Evolutionary conservation across 768 basidiomycete species (phyloP).

Genomic region (Lactifluus piperatus): DNA sequence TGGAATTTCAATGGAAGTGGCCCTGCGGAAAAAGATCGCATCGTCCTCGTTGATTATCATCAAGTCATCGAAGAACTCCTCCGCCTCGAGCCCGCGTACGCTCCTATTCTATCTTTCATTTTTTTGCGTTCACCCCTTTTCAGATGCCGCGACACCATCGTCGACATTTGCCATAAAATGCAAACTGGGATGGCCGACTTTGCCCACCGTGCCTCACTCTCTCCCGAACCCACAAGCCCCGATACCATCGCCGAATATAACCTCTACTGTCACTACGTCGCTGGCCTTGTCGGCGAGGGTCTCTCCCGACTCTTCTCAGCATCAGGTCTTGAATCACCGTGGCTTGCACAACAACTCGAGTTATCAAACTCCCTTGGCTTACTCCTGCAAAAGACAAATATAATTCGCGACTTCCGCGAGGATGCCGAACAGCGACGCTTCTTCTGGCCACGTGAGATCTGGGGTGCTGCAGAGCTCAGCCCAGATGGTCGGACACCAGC

Average conservation of each 20-base stretch:
- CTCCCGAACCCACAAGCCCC: constrained; percentile 61
- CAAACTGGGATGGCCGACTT: constrained; percentile 93
- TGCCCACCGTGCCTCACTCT: constrained; percentile 64
- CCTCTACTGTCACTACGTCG: constrained; percentile 97
- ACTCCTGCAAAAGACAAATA: constrained; percentile 95
- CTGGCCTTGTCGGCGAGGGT: constrained; percentile 95
- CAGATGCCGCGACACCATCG: constrained; percentile 71
- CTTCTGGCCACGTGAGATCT: constrained; percentile 96
- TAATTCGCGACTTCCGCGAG: constrained; percentile 91
- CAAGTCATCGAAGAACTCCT: constrained; percentile 74
- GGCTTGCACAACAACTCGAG: constrained; percentile 72
- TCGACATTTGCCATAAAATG: constrained; percentile 84
- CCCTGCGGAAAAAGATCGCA: constrained; percentile 81
- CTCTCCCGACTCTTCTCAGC: constrained; percentile 82
- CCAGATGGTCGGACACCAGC: constrained; percentile 33
- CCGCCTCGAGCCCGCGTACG: constrained; percentile 54
- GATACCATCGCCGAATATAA: constrained; percentile 81
- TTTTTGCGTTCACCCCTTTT: background rate
- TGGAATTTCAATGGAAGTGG: constrained; percentile 83
- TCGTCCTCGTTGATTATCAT: constrained; percentile 77
- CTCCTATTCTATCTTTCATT: constrained; percentile 10
- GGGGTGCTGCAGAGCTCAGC: constrained; percentile 54
- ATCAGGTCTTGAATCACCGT: constrained; percentile 70
- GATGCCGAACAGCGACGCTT: constrained; percentile 76
- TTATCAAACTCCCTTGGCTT: constrained; percentile 94